Evolutionary conservation across 1,284 basidiomycete genomes (phyloP).

Genomic region (Ustilago lituana): DNA sequence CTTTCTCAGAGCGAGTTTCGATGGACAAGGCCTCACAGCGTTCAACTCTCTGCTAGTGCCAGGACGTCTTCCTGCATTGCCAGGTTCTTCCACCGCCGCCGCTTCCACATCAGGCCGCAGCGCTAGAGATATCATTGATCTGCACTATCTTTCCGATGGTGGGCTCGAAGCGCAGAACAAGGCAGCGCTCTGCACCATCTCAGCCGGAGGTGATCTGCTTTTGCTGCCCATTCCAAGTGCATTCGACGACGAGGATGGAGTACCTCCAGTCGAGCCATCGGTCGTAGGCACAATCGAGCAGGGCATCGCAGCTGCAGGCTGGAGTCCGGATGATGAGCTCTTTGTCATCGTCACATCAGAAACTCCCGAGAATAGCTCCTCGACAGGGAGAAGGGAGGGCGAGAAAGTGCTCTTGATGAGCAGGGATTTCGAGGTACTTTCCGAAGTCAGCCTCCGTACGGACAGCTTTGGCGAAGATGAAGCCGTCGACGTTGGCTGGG

Average conservation of each 20-base stretch:
- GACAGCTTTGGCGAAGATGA: conserved; percentile 87
- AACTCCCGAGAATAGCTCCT: conserved; percentile 23
- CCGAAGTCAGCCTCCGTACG: conserved; percentile 78
- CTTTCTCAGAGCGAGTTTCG: conserved; percentile 12
- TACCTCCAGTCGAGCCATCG: conserved; percentile 27
- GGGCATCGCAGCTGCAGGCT: conserved; percentile 82
- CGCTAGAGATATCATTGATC: conserved; percentile 36
- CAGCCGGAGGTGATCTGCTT: conserved; percentile 62
- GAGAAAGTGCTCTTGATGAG: conserved; percentile 89
- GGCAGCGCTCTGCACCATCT: conserved; percentile 57
- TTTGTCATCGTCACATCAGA: conserved; percentile 72
- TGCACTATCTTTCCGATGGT: conserved; percentile 60
- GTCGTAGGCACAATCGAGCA: conserved; percentile 80
- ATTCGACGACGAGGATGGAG: conserved; percentile 13
- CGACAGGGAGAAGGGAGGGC: conserved; percentile 20
- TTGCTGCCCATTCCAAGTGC: conserved; percentile 35
- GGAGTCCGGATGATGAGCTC: conserved; percentile 90
- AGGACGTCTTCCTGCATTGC: conserved; percentile 15
- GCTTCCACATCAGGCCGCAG: conserved; percentile 18
- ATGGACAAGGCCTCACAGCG: conserved; percentile 1
- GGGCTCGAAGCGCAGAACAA: conserved; percentile 47
- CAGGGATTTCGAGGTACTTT: conserved; percentile 84
- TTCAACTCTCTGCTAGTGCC: conserved; percentile 37
- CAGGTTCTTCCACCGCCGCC: conserved; percentile 24
- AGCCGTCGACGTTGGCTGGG: conserved; percentile 97